Base-by-base conservation (phyloP, 2,329 filamentous ascomycete species). In the Calycina marina region DNA sequence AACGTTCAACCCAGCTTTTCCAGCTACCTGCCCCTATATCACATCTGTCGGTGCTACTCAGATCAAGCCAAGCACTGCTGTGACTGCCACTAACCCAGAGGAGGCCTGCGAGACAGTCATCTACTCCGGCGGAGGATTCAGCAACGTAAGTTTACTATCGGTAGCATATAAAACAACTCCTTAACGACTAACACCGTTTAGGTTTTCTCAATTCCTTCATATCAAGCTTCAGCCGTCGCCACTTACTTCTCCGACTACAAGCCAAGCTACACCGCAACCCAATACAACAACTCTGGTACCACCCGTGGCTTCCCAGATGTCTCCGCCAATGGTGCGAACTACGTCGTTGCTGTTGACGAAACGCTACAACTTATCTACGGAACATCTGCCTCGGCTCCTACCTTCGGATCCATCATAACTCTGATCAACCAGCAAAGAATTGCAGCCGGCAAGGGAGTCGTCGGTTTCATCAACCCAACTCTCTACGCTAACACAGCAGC, bases 21-120 rank as follows among this genome's bases (percentile, higher is more conserved):
- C 77, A 0, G 67, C 66, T 0, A 65, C 67, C 0, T 83, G 77
- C 43, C 77, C 76, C 0, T 82, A 69, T 50, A 67, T 81, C 5
- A 82, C 77, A 0, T 57, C 65, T 2, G 67, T 82, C 1, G 77
- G 77, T 5, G 76, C 68, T 2, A 74, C 71, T n/a, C 4, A 56
- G 56, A 45, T 54, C 59, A 40, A 56, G 61, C 34, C 42, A 5
- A 55, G 57, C 2, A 37, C 40, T 4, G 41, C 39, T 8, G 42
- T 46, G 2, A 30, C 28, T 14, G 28, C 28, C 11, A 43, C 42
- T 13, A 47, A 47, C 8, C 52, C 58, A 1, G 62, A 66, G 41
- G 52, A 32, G 2, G 42, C 40, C 2, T 25, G 14, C 3, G 60
- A 61, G 4, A 61, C 58, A 35, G 54, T 63, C 40, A 60, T 59